phyloP scores from a whole-genome alignment of 345 rosid species.

The Eutrema heterophyllum region DNA sequence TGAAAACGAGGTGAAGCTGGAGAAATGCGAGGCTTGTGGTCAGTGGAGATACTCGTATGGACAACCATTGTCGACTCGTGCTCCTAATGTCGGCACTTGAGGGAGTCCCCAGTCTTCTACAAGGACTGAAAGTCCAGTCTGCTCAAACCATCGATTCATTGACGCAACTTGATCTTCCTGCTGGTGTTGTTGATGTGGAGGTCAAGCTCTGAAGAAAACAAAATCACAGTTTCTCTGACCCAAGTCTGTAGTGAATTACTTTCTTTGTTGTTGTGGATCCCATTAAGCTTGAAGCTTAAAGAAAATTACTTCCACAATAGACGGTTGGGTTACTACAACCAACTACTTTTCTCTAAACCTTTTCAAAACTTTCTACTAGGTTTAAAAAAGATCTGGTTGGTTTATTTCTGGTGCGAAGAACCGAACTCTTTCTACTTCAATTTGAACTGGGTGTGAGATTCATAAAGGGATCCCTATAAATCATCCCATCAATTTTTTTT shows the following conservation, averaged over 20 bases:
- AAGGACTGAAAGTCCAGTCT: background rate
- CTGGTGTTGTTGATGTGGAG: constrained; percentile 76
- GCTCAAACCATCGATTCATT: constrained; percentile 90
- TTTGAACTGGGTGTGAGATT: too few species aligned
- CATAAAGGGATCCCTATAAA: too few species aligned
- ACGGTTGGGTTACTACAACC: too few species aligned
- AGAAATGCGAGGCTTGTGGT: constrained; percentile 68
- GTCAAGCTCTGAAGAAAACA: constrained; percentile 65
- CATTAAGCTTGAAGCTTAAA: background rate
- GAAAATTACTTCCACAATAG: too few species aligned
- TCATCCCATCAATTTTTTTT: too few species aligned
- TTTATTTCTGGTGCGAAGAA: too few species aligned
- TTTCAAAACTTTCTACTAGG: too few species aligned
- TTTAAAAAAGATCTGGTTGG: too few species aligned
- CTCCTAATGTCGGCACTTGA: constrained; percentile 65
- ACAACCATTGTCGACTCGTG: constrained; percentile 47
- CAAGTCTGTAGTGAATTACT: too few species aligned
- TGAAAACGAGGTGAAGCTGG: constrained; percentile 55
- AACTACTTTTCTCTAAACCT: too few species aligned
- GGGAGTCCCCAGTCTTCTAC: background rate
- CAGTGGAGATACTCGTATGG: constrained; percentile 88
- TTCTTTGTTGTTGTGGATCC: background rate
- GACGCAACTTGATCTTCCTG: constrained; percentile 93
- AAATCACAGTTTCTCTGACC: background rate
- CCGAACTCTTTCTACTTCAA: too few species aligned